Evolutionary conservation across 2,329 filamentous ascomycete genomes (phyloP).

Genomic region (Alternaria triticina): DNA sequence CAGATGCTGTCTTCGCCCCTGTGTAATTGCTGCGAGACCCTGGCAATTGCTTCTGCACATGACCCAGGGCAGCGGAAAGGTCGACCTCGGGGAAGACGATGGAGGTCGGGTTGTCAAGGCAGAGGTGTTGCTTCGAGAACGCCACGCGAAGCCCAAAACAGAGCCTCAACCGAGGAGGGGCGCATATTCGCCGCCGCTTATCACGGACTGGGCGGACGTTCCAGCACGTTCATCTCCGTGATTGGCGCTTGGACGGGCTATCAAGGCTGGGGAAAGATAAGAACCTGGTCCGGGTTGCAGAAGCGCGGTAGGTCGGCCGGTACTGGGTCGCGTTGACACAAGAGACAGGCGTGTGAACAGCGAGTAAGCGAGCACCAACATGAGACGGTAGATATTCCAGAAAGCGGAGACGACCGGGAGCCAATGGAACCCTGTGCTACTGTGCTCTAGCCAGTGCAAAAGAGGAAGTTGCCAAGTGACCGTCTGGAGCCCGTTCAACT

Average conservation of each 20-base stretch:
- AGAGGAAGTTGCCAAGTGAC: constrained; percentile 46
- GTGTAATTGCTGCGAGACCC: not conserved
- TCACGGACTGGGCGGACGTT: constrained; percentile 27
- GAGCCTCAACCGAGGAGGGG: constrained; percentile 45
- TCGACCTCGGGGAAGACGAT: constrained; percentile 34
- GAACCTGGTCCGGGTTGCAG: constrained; percentile 30
- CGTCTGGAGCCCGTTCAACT: constrained; percentile 23
- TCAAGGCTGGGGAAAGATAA: constrained; percentile 43
- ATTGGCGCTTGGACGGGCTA: constrained; percentile 25
- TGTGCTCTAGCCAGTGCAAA: constrained; percentile 32
- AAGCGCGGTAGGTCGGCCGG: constrained; percentile 25
- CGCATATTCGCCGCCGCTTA: constrained; percentile 46
- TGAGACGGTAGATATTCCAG: constrained; percentile 18
- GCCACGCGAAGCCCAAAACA: constrained; percentile 35
- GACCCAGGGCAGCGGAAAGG: constrained; percentile 7
- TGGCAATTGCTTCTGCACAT: not conserved
- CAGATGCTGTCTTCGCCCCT: not conserved
- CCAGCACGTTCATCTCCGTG: constrained; percentile 19
- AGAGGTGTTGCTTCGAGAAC: constrained; percentile 35
- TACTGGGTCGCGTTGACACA: constrained; percentile 25
- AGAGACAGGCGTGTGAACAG: constrained; percentile 19
- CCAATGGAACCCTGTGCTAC: constrained; percentile 31
- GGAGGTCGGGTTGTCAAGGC: constrained; percentile 28
- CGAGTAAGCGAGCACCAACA: constrained; percentile 28
- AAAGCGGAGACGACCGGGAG: constrained; percentile 40